phyloP scores from a whole-genome alignment of 331 rosid genomes.

The Saraca asoca region DNA sequence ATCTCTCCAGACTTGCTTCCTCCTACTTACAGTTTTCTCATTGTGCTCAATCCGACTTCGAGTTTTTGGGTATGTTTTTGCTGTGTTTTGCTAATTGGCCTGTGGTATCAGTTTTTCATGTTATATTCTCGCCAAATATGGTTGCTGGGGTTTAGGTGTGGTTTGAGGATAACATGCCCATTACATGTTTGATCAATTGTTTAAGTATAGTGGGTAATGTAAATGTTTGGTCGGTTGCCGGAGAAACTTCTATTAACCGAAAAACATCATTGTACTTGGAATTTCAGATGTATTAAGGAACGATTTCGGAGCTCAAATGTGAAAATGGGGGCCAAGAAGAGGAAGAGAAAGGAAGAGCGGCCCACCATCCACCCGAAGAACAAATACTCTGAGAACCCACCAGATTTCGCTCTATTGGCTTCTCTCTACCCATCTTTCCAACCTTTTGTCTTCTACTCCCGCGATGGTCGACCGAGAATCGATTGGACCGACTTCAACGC shows the following conservation, averaged over 20 bases:
- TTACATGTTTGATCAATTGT: no score
- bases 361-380: slow-evolving; percentile 60
- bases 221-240: no score
- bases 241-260: not conserved
- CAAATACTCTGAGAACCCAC: slow-evolving; percentile 71
- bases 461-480: slow-evolving; percentile 46
- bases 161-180: no score
- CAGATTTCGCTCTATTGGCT: slow-evolving; percentile 67
- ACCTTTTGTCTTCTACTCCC: slow-evolving; percentile 37
- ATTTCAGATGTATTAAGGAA: not conserved
- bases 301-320: not conserved
- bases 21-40: no score
- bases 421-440: slow-evolving; percentile 76
- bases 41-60: no score
- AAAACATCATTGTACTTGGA: not conserved
- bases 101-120: no score
- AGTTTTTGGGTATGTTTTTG: no score
- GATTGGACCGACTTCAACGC: slow-evolving; percentile 88
- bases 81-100: no score
- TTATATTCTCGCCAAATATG: no score
- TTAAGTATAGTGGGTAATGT: no score
- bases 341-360: slow-evolving; percentile 48
- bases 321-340: slow-evolving; percentile 50
- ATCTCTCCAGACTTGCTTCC: no score
- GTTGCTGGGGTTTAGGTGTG: no score